phyloP scores from a whole-genome alignment of 2,329 filamentous ascomycete genomes.

The Bertia moriformis region DNA sequence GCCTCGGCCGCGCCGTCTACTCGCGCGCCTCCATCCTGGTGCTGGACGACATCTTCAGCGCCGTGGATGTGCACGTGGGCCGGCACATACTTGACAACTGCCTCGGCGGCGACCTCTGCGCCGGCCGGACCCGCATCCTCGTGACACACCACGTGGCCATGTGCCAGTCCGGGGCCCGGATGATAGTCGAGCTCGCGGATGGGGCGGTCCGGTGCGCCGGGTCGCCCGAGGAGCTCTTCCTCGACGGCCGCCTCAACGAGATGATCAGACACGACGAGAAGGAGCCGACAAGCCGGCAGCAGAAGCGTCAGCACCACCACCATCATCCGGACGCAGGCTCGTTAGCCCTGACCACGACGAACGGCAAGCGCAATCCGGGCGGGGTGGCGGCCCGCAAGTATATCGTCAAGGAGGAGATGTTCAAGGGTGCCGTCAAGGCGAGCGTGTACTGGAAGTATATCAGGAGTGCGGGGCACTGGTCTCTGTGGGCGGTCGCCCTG shows the following conservation, averaged over 20 bases:
- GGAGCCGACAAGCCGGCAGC: neutral
- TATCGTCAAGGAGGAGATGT: neutral
- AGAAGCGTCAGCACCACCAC: neutral
- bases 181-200: conserved; percentile 34
- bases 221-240: neutral
- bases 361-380: conserved; percentile 14
- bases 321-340: neutral
- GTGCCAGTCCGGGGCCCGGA: conserved; percentile 34
- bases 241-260: neutral
- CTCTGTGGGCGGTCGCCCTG: neutral
- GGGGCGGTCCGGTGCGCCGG: conserved; percentile 22
- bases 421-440: neutral
- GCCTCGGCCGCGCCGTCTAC: conserved; percentile 11
- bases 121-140: conserved; percentile 36
- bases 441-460: neutral
- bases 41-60: conserved; percentile 47
- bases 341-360: neutral
- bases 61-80: conserved; percentile 43
- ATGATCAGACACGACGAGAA: neutral
- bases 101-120: conserved; percentile 34
- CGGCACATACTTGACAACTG: conserved; percentile 39
- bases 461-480: neutral
- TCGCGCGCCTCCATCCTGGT: conserved; percentile 39
- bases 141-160: conserved; percentile 44
- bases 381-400: neutral